Percentiles rank a stretch among this genome's conserved stretches.
These are phyloP conservation scores for Sabuloglossum arenarium DNA, from an alignment of 495 filamentous ascomycete genomes.

Conservation along the genomic window DNA sequence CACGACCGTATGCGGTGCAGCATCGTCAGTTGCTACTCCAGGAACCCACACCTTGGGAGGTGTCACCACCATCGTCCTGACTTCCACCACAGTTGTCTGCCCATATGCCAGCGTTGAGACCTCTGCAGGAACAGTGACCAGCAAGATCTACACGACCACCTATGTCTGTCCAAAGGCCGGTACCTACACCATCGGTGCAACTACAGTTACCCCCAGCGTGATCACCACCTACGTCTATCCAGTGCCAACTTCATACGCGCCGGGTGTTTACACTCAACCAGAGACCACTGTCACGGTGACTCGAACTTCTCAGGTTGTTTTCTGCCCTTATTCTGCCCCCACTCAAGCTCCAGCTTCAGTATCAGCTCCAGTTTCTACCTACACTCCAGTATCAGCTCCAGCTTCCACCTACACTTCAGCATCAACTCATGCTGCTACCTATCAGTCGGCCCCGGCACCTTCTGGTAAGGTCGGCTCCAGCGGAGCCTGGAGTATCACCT, in stretches of 20 bases:
- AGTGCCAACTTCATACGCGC: conserved; percentile 37
- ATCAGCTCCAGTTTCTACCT: conserved; percentile 6
- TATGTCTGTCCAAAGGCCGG: conserved; percentile 61
- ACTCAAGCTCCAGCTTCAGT: conserved; percentile 7
- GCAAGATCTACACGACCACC: conserved; percentile 47
- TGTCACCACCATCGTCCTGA: conserved; percentile 43
- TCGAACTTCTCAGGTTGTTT: conserved; percentile 42
- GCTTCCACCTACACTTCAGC: too few species aligned
- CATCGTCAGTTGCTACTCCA: conserved; percentile 37
- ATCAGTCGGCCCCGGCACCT: too few species aligned
- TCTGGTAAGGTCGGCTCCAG: conserved; percentile 19
- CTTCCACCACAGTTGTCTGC: conserved; percentile 19
- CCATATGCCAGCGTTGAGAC: conserved; percentile 48
- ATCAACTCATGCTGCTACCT: too few species aligned
- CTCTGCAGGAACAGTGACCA: conserved; percentile 39
- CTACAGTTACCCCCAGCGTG: conserved; percentile 26
- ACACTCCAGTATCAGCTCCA: too few species aligned
- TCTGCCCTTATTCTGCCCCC: conserved; percentile 44
- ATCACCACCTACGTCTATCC: conserved; percentile 43
- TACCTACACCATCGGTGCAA: conserved; percentile 65
- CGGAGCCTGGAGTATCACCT: conserved; percentile 72
- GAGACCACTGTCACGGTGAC: conserved; percentile 46
- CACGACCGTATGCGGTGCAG: conserved; percentile 44
- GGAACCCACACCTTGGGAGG: conserved; percentile 56
- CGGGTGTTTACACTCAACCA: conserved; percentile 55